These are phyloP conservation scores for Emergomyces orientalis DNA, from an alignment of 2,329 filamentous ascomycete genomes.

Conservation along the genomic window DNA sequence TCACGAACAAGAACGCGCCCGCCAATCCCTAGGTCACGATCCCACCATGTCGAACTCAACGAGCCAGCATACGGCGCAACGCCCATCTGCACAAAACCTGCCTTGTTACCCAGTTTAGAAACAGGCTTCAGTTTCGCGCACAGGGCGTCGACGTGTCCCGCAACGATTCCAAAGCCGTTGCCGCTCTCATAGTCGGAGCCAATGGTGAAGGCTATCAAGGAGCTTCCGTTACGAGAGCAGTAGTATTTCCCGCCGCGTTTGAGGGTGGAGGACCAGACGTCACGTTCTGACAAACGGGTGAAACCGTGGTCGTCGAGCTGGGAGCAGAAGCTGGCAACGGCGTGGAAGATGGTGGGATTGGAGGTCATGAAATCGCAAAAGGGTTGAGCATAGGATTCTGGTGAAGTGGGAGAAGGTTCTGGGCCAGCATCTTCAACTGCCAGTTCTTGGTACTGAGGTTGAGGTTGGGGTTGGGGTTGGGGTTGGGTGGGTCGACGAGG, in stretches of 20 bases:
- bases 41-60: slow-evolving; percentile 90
- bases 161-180: slow-evolving; percentile 79
- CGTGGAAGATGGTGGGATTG: slow-evolving; percentile 90
- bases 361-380: slow-evolving; percentile 80
- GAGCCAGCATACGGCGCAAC: slow-evolving; percentile 89
- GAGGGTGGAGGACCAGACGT: slow-evolving; percentile 65
- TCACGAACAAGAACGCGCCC: slow-evolving; percentile 81
- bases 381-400: slow-evolving; percentile 64
- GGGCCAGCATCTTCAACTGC: not conserved
- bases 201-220: slow-evolving; percentile 74
- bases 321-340: slow-evolving; percentile 66
- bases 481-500: not conserved
- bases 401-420: slow-evolving; percentile 18
- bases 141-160: slow-evolving; percentile 85
- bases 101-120: slow-evolving; percentile 70
- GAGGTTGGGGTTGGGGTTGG: no score
- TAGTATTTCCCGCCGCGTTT: slow-evolving; percentile 81
- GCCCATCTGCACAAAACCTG: slow-evolving; percentile 79
- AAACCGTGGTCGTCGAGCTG: slow-evolving; percentile 67
- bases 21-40: slow-evolving; percentile 83
- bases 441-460: not conserved
- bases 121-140: slow-evolving; percentile 88
- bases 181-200: slow-evolving; percentile 73
- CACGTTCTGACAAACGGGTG: slow-evolving; percentile 63
- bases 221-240: slow-evolving; percentile 73